Conservation (phyloP, 2,329 filamentous ascomycete genomes). For the Fusarium tupiense region DNA sequence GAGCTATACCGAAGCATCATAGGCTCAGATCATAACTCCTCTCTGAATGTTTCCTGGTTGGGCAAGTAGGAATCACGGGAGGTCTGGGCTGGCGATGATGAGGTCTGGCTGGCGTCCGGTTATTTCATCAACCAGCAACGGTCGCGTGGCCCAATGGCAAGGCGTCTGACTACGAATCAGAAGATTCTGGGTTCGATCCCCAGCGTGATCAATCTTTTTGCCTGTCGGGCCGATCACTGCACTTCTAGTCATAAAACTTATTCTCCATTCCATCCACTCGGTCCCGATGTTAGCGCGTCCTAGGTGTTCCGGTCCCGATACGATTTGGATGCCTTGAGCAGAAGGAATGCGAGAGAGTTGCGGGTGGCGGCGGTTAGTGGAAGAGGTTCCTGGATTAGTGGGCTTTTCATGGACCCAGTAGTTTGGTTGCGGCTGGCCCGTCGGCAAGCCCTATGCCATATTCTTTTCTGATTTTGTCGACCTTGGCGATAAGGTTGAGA, state of each 20-base stretch:
- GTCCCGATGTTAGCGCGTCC: not conserved
- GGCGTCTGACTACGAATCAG: constrained; percentile 49
- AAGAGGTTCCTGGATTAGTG: not conserved
- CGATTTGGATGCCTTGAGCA: not conserved
- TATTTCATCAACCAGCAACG: not conserved
- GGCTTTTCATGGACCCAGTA: not conserved
- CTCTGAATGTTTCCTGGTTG: not conserved
- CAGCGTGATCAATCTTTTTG: constrained; percentile 31
- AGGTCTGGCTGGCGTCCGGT: rapidly evolving
- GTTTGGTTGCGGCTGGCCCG: not conserved
- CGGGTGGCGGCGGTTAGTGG: not conserved
- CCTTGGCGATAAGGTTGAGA: not conserved
- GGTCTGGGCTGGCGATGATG: not conserved
- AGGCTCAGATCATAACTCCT: not conserved
- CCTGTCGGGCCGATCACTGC: not conserved
- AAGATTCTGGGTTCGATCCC: constrained; percentile 48
- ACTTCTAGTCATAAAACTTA: not conserved
- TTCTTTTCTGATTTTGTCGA: not conserved
- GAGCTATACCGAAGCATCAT: not conserved
- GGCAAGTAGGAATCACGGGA: not conserved
- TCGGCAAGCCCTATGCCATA: no score
- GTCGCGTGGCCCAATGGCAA: constrained; percentile 46
- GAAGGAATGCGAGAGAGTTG: not conserved
- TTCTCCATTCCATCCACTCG: not conserved
- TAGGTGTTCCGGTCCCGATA: not conserved